Evolutionary conservation across 306 rosid species (phyloP).

Genomic region (Vigna nakashimae): DNA sequence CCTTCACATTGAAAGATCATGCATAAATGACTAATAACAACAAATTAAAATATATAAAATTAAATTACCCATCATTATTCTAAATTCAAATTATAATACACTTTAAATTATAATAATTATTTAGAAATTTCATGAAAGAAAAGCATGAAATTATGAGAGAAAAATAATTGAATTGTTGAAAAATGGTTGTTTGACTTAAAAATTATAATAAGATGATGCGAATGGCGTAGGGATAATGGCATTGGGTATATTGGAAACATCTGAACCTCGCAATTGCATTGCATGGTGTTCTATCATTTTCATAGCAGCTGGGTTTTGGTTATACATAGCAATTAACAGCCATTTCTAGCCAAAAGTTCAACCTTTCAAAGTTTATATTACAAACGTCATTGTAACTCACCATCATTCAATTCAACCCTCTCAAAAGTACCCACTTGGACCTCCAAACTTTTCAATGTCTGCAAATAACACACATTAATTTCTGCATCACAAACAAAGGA

Average conservation of each 20-base stretch:
- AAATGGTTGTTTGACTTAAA: conserved; percentile 47
- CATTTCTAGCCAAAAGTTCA: not conserved
- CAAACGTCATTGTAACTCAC: conserved; percentile 27
- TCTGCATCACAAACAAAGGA: conserved; percentile 45
- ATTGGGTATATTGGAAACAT: conserved; percentile 35
- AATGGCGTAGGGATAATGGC: conserved; percentile 44
- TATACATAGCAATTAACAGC: conserved; percentile 20
- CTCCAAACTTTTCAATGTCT: conserved; percentile 9
- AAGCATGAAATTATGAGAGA: no score
- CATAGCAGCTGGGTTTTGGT: conserved; percentile 45
- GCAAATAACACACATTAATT: conserved; percentile 29
- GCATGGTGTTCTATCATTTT: conserved; percentile 49
- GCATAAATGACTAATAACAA: no score
- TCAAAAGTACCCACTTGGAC: conserved; percentile 34
- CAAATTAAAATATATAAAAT: no score
- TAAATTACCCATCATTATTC: no score
- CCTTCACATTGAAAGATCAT: no score
- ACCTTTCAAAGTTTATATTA: not conserved
- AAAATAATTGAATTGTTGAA: conserved; percentile 15
- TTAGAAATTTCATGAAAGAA: no score
- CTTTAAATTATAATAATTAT: no score
- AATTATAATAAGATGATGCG: not conserved
- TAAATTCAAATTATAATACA: no score
- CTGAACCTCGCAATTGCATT: conserved; percentile 27
- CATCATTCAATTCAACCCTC: conserved; percentile 11